phyloP scores from a whole-genome alignment of 345 rosid species.

The Trapa bicornis region DNA sequence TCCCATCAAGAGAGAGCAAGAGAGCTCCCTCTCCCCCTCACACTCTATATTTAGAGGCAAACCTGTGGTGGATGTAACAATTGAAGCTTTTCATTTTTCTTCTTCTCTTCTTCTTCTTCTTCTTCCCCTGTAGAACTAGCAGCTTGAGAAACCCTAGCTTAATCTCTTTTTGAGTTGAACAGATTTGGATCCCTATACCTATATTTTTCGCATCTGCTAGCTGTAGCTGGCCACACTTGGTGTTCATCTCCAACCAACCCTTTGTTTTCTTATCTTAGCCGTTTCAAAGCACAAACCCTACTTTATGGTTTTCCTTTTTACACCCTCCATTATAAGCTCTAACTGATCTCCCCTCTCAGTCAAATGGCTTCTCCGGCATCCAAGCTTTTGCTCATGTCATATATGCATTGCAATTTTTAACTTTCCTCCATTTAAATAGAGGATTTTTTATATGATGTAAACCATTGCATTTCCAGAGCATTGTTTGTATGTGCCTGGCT shows the following conservation, averaged over 20 bases:
- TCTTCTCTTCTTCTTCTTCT: background rate
- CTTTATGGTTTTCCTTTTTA: background rate
- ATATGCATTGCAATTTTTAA: background rate
- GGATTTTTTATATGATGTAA: background rate
- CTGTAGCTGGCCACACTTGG: background rate
- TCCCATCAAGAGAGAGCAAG: too few relatives aligned
- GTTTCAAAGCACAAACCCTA: background rate
- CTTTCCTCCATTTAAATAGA: background rate
- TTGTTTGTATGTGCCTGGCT: constrained; percentile 70
- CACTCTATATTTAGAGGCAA: constrained; percentile 4
- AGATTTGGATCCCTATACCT: too few relatives aligned
- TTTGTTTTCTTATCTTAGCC: background rate
- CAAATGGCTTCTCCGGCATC: too few relatives aligned
- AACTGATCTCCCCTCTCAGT: background rate
- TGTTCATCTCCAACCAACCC: background rate
- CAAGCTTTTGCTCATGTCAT: too few relatives aligned
- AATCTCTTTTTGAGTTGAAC: too few relatives aligned
- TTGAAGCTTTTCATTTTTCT: background rate
- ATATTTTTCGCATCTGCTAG: background rate
- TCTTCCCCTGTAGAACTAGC: too few relatives aligned
- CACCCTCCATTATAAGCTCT: background rate
- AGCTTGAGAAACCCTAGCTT: too few relatives aligned
- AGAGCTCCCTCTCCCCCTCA: too few relatives aligned
- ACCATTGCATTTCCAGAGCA: background rate
- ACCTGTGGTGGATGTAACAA: background rate